phyloP scores from a whole-genome alignment of 768 basidiomycete species.

The Pulveroboletus sp. region DNA sequence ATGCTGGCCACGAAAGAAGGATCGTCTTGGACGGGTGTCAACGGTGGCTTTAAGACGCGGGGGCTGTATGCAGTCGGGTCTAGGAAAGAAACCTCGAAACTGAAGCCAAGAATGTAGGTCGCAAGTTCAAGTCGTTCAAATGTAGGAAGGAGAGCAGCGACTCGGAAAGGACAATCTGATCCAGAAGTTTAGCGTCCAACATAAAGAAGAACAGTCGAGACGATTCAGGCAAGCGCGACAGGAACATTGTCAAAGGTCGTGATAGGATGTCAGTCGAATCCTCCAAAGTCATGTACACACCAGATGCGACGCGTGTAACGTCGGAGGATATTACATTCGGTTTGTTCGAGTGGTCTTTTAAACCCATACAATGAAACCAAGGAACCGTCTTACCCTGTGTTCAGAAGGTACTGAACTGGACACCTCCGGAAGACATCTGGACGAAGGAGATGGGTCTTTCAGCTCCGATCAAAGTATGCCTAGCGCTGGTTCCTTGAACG shows the following conservation, averaged over 20 bases:
- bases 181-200: too few species aligned
- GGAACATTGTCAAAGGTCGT: neutral
- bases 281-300: neutral
- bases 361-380: neutral
- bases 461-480: conserved; percentile 5
- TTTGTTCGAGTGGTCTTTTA: neutral
- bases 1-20: too few species aligned
- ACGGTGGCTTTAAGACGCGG: too few species aligned
- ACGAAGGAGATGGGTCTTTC: neutral
- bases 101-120: too few species aligned
- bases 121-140: too few species aligned
- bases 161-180: too few species aligned
- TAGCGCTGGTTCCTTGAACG: conserved; percentile 8
- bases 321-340: conserved; percentile 5
- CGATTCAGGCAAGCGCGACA: neutral
- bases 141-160: too few species aligned
- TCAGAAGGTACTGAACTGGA: neutral
- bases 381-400: neutral
- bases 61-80: too few species aligned
- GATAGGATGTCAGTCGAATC: neutral
- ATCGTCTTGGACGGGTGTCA: too few species aligned
- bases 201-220: neutral
- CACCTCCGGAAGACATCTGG: neutral
- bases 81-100: too few species aligned
- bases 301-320: too few species aligned